phyloP scores from a whole-genome alignment of 2,329 filamentous ascomycete species.

The Fusarium nodosum region DNA sequence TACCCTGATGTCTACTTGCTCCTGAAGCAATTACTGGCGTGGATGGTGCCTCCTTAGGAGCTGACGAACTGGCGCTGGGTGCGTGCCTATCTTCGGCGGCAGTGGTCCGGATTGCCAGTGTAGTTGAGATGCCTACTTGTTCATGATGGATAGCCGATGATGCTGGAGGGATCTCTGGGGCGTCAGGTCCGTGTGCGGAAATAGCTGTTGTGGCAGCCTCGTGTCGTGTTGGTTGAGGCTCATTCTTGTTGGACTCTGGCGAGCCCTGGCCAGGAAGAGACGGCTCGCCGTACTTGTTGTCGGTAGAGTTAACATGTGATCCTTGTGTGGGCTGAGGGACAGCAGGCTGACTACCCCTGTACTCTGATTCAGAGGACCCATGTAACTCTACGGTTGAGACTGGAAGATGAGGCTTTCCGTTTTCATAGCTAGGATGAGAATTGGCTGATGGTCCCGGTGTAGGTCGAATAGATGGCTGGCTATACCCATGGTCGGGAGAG shows the following conservation, averaged over 20 bases:
- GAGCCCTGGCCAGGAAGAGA: neutral
- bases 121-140: neutral
- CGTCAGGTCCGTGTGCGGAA: neutral
- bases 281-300: neutral
- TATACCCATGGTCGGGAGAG: neutral
- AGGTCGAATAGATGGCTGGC: neutral
- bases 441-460: neutral
- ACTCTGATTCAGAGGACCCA: neutral
- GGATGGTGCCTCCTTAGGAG: neutral
- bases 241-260: neutral
- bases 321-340: neutral
- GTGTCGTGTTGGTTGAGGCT: neutral
- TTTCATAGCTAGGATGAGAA: neutral
- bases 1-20: neutral
- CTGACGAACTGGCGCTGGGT: neutral
- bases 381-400: neutral
- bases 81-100: neutral
- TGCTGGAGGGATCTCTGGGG: neutral
- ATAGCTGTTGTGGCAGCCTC: neutral
- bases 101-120: neutral
- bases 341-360: neutral
- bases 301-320: neutral
- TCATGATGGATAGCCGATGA: neutral
- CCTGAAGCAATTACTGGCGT: neutral
- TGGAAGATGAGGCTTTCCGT: neutral